Conservation (phyloP, 495 filamentous ascomycete genomes). For the Thozetella sp. region DNA sequence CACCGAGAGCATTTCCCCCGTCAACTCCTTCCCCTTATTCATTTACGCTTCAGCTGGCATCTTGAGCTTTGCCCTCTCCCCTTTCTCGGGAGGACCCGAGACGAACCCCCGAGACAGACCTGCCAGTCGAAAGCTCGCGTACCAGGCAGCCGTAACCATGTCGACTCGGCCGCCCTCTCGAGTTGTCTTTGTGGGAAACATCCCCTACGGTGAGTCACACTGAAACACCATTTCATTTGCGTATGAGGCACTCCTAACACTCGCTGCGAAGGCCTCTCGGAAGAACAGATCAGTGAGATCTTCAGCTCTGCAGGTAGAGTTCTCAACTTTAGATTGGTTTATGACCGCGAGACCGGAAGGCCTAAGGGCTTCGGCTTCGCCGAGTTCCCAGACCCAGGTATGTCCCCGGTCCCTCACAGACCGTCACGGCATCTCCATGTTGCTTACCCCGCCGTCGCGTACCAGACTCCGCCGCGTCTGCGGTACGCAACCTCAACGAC, state of each 20-base stretch:
- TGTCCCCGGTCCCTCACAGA: conserved; percentile 8
- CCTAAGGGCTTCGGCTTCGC: conserved; percentile 98
- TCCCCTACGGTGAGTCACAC: conserved; percentile 62
- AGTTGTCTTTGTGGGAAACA: conserved; percentile 85
- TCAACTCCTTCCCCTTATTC: no score
- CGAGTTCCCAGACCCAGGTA: conserved; percentile 80
- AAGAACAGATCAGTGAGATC: conserved; percentile 92
- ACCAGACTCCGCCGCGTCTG: conserved; percentile 85
- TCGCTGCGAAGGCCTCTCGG: conserved; percentile 69
- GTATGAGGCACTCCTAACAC: background rate
- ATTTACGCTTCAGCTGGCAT: no score
- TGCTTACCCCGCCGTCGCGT: background rate
- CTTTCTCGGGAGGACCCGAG: no score
- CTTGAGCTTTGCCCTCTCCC: no score
- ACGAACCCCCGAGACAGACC: no score
- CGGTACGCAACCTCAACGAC: conserved; percentile 94
- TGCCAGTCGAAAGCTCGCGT: background rate
- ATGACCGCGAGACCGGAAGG: conserved; percentile 91
- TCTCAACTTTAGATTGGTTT: conserved; percentile 90
- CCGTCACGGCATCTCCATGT: background rate
- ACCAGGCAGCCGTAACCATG: conserved; percentile 32
- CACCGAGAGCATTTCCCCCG: no score
- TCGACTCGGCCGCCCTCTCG: conserved; percentile 51
- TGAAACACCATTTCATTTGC: background rate
- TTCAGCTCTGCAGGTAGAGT: conserved; percentile 87